Conservation (phyloP, 768 basidiomycete species). For the Boletus rubescentipes region DNA sequence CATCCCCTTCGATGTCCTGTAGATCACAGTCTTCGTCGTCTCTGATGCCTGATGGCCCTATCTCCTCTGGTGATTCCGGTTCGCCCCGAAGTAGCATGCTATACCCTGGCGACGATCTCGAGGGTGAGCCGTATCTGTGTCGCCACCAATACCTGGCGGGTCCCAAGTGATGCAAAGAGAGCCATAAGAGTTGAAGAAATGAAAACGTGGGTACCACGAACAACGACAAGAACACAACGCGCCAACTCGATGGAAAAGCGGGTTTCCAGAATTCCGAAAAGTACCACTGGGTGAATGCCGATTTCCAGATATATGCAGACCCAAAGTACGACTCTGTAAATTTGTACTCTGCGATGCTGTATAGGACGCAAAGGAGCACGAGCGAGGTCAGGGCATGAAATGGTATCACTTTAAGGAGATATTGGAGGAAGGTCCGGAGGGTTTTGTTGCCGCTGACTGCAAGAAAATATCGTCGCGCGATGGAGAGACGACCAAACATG, state of each 20-base stretch:
- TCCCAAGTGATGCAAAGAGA: not conserved
- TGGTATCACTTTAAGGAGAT: not conserved
- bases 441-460: not conserved
- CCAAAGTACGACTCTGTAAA: constrained; percentile 12
- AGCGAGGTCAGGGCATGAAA: not conserved
- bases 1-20: not conserved
- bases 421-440: not conserved
- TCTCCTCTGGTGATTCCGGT: constrained; percentile 4
- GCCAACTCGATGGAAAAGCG: constrained; percentile 22
- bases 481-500: not conserved
- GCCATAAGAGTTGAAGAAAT: constrained; percentile 5
- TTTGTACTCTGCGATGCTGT: constrained; percentile 6
- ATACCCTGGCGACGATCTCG: constrained; percentile 2
- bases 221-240: constrained; percentile 10
- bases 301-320: too few relatives aligned
- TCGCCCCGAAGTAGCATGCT: constrained; percentile 10
- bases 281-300: too few relatives aligned
- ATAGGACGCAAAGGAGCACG: not conserved
- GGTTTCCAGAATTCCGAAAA: constrained; percentile 26
- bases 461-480: not conserved
- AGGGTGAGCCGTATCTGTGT: not conserved
- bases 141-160: not conserved
- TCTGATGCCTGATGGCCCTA: too few relatives aligned
- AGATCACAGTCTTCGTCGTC: not conserved
- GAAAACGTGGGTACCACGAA: constrained; percentile 15